Conservation (phyloP, 345 rosid genomes). For the Eucalyptus microcorys region DNA sequence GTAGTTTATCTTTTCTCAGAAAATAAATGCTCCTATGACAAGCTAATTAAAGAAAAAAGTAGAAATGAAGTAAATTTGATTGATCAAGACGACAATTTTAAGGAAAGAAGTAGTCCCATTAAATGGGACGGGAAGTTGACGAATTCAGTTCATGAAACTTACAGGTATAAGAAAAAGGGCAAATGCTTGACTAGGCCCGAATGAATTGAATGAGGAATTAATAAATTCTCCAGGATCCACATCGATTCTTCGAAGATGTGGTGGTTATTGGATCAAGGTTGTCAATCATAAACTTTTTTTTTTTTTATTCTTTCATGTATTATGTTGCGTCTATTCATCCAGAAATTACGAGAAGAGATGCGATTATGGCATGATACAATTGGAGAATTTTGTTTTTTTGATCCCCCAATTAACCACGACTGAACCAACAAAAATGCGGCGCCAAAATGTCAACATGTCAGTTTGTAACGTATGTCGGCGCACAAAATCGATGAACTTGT, state of each 20-base stretch:
- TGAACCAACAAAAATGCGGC: too few relatives aligned
- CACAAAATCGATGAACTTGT: neutral
- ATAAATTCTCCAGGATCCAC: rapidly evolving
- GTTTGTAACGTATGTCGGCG: too few relatives aligned
- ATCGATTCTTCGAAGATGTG: neutral
- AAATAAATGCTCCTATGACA: neutral
- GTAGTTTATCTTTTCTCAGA: neutral
- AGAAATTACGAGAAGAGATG: too few relatives aligned
- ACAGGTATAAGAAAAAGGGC: neutral
- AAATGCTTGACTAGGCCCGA: neutral
- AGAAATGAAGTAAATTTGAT: neutral
- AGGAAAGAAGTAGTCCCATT: neutral
- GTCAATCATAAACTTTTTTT: too few relatives aligned
- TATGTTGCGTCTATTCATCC: rapidly evolving
- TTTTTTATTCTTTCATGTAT: too few relatives aligned
- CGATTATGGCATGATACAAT: rapidly evolving
- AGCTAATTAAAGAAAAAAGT: neutral
- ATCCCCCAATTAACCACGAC: too few relatives aligned
- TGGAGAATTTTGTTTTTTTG: too few relatives aligned
- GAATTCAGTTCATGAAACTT: neutral
- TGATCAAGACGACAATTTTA: neutral
- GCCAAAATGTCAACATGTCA: too few relatives aligned
- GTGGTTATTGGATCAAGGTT: neutral
- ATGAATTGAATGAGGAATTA: neutral
- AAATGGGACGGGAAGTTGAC: neutral